Evolutionary conservation across 148 eudicot genomes (phyloP).

Genomic region (Arbutus unedo): DNA sequence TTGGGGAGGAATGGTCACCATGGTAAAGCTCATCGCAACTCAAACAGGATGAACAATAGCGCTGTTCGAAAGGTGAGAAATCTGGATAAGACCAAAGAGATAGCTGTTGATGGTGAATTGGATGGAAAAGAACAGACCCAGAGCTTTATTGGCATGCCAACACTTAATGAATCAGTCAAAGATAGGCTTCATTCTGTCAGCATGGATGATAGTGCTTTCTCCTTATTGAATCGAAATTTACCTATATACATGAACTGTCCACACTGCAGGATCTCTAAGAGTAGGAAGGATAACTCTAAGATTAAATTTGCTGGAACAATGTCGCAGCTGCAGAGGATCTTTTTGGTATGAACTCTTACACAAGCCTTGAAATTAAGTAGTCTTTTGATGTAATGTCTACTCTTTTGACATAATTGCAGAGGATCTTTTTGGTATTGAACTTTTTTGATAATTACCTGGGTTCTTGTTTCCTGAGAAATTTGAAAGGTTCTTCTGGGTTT

Average conservation of each 20-base stretch:
- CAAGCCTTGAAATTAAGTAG: not conserved
- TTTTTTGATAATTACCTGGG: not conserved
- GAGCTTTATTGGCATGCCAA: slow-evolving; percentile 28
- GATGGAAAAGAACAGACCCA: slow-evolving; percentile 35
- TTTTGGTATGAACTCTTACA: slow-evolving; percentile 59
- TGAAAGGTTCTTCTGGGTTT: not conserved
- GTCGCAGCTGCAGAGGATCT: slow-evolving; percentile 92
- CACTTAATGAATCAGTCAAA: slow-evolving; percentile 26
- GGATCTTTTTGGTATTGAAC: not conserved
- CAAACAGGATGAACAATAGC: slow-evolving; percentile 39
- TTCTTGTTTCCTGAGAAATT: not conserved
- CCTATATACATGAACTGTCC: slow-evolving; percentile 86
- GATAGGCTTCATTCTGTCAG: slow-evolving; percentile 38
- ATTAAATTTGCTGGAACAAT: slow-evolving; percentile 69
- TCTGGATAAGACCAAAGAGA: slow-evolving; percentile 47
- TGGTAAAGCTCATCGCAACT: slow-evolving; percentile 40
- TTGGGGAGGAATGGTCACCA: slow-evolving; percentile 45
- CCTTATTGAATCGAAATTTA: slow-evolving; percentile 62
- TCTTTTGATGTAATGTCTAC: not conserved
- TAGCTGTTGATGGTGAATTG: slow-evolving; percentile 28
- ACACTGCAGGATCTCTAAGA: slow-evolving; percentile 58
- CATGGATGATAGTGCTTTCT: slow-evolving; percentile 59
- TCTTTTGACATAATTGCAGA: not conserved
- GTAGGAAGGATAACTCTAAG: slow-evolving; percentile 49
- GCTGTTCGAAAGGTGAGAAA: slow-evolving; percentile 35